A percentile compares a stretch with the other conserved stretches of the same genome.
phyloP scores from a whole-genome alignment of 2,329 filamentous ascomycete genomes.

The Hymenoscyphus salicellus region DNA sequence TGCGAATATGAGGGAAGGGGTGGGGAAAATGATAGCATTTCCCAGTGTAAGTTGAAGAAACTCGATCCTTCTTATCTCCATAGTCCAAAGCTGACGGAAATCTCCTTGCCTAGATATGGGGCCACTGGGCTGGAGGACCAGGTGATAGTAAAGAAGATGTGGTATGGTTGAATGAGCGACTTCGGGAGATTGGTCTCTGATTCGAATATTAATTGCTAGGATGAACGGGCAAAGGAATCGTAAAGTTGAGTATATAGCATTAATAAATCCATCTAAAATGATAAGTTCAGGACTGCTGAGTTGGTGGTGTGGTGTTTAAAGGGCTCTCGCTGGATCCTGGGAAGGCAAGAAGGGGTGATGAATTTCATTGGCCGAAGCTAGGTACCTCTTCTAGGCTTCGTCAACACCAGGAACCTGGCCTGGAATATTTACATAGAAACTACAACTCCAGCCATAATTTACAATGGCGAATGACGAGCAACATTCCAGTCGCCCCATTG shows the following conservation, averaged over 20 bases:
- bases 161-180: slow-evolving; percentile 63
- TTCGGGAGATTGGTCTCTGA: slow-evolving; percentile 27
- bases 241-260: background rate
- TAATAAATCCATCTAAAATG: no score
- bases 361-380: background rate
- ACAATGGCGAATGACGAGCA: slow-evolving; percentile 16
- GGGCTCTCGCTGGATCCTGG: background rate
- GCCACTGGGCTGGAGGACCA: slow-evolving; percentile 66
- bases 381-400: background rate
- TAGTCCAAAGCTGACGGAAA: background rate
- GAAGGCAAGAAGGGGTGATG: background rate
- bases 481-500: slow-evolving; percentile 23
- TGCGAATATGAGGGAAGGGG: slow-evolving; percentile 54
- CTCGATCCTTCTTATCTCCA: background rate
- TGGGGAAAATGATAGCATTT: slow-evolving; percentile 53
- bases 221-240: background rate
- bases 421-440: background rate
- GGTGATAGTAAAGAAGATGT: slow-evolving; percentile 69
- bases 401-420: background rate
- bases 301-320: background rate
- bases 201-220: background rate
- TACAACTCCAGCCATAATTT: background rate
- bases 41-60: slow-evolving; percentile 39
- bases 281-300: no score
- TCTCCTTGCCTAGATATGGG: slow-evolving; percentile 49